Evolutionary conservation across 495 filamentous ascomycete genomes (phyloP), one percentile per base, ranked within the genome.

Genomic region (Penicillium ochrochloron): DNA sequence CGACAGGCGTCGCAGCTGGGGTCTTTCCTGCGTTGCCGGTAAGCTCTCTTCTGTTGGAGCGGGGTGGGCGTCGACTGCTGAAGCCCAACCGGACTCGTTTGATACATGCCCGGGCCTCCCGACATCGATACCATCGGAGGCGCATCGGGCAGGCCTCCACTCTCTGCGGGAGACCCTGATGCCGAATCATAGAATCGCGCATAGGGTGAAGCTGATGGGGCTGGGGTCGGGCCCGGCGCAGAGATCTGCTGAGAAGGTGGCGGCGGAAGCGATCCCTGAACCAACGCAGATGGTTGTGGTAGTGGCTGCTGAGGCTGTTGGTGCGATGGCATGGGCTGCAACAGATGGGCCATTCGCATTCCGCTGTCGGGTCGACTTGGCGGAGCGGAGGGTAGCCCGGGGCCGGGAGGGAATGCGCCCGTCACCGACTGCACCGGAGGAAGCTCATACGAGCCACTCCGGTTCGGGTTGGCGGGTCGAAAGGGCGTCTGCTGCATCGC

Each of bases 1-100:
- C 95, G 87, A 74, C 95, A 99, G 48, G 95, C 95, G 79, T 99
- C 95, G 77, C 95, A 99, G 73, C 94, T 97, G 17, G 95, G 95
- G 72, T 98, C 95, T 71, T 99, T 99, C 65, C 95, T 85, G 66
- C 95, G 81, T 74, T 99, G 95, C 37, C 95, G 86, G 77, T 98
- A 99, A 8, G 94, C 95, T 70, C 95, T 83, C 75, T 98, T 98
- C 79, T 96, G 94, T 60, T 81, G 80, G 50, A 76, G 60, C 56
- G 82, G 80, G 76, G 94, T 92, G 57, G 74, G 72, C 0, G 62
- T 62, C 56, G 81, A 77, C 27, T 75, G 74, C 5, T 68, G 72
- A 62, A 83, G 80, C 52, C 80, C 75, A 23, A 76, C 68, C 41
- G 75, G 67, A 35, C 81, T 81, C 17, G 82, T 74, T 27, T 82